Evolutionary conservation across 2,329 filamentous ascomycete species (phyloP), one percentile per base, ranked within the genome.

Genomic region (Fusarium cyanostomum): DNA sequence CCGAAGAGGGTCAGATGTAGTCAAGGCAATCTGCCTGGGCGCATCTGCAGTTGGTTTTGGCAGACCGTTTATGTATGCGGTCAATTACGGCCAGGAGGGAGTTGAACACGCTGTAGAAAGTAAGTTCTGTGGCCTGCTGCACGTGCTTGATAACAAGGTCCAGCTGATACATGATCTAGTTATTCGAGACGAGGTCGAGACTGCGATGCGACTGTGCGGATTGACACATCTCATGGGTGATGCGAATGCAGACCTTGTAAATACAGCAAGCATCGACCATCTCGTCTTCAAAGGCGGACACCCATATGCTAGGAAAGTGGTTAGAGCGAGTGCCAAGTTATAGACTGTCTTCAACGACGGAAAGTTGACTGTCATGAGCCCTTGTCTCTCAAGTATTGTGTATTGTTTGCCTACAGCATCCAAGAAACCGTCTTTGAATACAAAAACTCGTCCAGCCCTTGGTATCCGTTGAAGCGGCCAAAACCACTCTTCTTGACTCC

Each of bases 11-110:
- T 85, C 86, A 0, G 88, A 91, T 68, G 83, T 91, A 5, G 80
- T 91, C 64, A 91, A 91, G 72, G 87, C 86, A 0, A 69, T 91
- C 11, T 88, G 86, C 52, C 75, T 91, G 0, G 89, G 89, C 0
- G 88, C 86, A 0, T 86, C 78, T 46, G 87, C 84, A 0, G 88
- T 87, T 0, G 87, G 87, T 0, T 76, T 91, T n/a, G 88, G 88
- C 0, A 76, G 88, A 16, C 84, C 84, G 0, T 84, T 88, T 48
- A 63, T 90, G 44, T 89, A 82, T 65, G 82, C 83, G 2, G 66
- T 89, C 56, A 83, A 82, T n/a, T 90, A 89, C 66, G 88, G 88
- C 2, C 79, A 79, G 59, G 80, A 88, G 63, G 80, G 87, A 58
- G 73, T 84, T 21, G 76, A 81, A 74, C 79, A 82, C 59, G 79